Base-by-base conservation (phyloP, 2,329 filamentous ascomycete genomes). In the Colletotrichum theobromicola region DNA sequence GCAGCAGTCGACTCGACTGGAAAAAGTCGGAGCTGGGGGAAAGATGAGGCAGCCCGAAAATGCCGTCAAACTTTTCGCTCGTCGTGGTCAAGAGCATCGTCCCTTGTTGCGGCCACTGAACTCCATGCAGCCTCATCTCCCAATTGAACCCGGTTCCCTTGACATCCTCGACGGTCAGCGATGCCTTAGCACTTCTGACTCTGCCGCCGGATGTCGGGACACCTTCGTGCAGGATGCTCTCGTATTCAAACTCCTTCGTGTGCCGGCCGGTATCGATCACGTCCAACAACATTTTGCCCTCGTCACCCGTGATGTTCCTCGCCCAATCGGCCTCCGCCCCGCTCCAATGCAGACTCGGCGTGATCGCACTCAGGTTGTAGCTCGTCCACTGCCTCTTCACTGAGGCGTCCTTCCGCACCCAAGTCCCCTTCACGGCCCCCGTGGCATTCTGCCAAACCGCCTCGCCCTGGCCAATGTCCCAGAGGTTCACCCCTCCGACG, bases 51-150 rank as follows among this genome's bases (percentile, higher is more conserved):
- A 98, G 86, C 4, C 93, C 94, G 82, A 98, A 98, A 70, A 98
- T 93, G 57, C 97, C 96, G n/a, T 93, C 92, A 80, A 97, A 97
- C 86, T 98, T 98, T 81, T 98, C 94, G 83, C 95, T 98, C 62
- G 95, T 96, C 1, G 96, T 98, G 2, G 94, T 94, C 81, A 98
- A 86, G 42, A 98, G 86, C 64, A 97, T 91, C 16, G 92, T 90
- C 2, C 97, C 97, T 76, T 94, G 91, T n/a, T 90, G 89, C 46
- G 94, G 92, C 88, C 95, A 97, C 85, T 98, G 96, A 5, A 97
- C 90, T 5, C 97, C 97, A 83, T 95, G 93, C 64, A 98, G 85
- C 66, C 91, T 89, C 85, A 97, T 92, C 78, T 96, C 93, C 92
- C 94, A 96, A 77, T 91, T 94, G 80, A 93, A 93, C 7, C 94